Conservation (phyloP, 257 asterid species). For the Ophiorrhiza pumila region DNA sequence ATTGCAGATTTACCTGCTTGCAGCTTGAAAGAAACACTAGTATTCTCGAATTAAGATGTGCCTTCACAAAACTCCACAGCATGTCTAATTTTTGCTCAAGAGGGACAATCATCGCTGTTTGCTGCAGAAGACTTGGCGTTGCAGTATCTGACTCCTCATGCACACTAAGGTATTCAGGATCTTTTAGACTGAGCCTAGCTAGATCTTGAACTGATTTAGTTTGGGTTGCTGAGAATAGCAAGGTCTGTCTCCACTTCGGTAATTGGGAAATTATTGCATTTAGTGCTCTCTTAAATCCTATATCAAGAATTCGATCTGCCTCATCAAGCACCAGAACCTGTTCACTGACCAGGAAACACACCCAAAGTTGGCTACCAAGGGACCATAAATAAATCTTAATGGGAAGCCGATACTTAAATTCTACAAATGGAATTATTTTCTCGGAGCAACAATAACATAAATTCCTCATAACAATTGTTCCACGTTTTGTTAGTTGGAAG, state of each 20-base stretch:
- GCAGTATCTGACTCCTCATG: conserved; percentile 86
- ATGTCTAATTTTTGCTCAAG: conserved; percentile 86
- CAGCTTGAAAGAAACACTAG: conserved; percentile 83
- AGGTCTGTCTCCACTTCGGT: conserved; percentile 81
- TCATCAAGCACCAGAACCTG: conserved; percentile 96
- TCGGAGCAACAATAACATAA: neutral
- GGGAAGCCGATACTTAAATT: neutral
- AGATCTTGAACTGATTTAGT: conserved; percentile 93
- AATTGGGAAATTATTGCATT: conserved; percentile 92
- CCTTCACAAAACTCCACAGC: conserved; percentile 90
- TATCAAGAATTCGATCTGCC: conserved; percentile 97
- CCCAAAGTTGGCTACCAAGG: conserved; percentile 31
- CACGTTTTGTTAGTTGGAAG: neutral
- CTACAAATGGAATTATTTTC: neutral
- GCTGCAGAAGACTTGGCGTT: conserved; percentile 77
- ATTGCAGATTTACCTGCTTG: conserved; percentile 65
- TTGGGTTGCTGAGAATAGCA: conserved; percentile 92
- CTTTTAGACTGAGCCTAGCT: conserved; percentile 95
- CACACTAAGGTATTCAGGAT: conserved; percentile 91
- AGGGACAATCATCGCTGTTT: conserved; percentile 73
- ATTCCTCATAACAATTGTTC: neutral
- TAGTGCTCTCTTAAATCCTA: conserved; percentile 69
- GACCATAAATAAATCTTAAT: neutral
- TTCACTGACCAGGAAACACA: conserved; percentile 42
- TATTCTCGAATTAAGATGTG: conserved; percentile 78